Base-by-base conservation (phyloP, 257 asterid species). In the Oldenlandia corymbosa region DNA sequence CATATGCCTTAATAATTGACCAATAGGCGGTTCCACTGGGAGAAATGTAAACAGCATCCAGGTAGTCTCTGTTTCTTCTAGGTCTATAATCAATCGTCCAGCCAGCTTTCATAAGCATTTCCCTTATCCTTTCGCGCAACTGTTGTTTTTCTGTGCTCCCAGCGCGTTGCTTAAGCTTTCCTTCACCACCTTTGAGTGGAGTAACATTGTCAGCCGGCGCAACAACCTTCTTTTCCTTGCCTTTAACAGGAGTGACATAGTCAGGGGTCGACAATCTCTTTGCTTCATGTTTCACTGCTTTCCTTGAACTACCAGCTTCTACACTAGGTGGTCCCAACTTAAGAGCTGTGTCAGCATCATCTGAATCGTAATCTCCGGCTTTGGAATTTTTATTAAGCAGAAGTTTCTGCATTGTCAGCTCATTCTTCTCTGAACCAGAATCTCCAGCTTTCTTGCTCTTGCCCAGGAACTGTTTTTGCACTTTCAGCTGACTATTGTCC, bases 51-150 rank as follows among this genome's bases (percentile, higher is more conserved):
- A 93, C 99, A 45, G 97, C 94, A 81, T 93, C 99, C 54, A 84
- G 83, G 80, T 93, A 93, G 68, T 93, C 99, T 72, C 97, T 79
- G 74, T 87, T 87, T 73, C 84, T 77, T 79, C 99, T 83, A n/a
- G 97, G 99, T 62, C 99, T 83, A 68, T 90, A 86, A 76, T 93
- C 99, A 69, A 93, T 90, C 30, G 80, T 80, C 99, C 99, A 93
- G 21, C 99, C 96, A 16, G 90, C 68, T 59, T 81, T 81, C 49
- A 82, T 43, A 32, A 93, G 80, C 97, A 90, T 93, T 73, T 75
- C 91, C 76, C 96, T 84, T 37, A 93, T 93, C 75, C 74, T 74
- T 75, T 90, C 99, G 34, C 97, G 88, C 74, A 93, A 64, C 70
- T 80, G 75, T 77, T 93, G 99, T 80, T 93, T 93, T 70, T 93